Base-by-base conservation (phyloP, 768 basidiomycete species). In the Tulasnella sp. region DNA sequence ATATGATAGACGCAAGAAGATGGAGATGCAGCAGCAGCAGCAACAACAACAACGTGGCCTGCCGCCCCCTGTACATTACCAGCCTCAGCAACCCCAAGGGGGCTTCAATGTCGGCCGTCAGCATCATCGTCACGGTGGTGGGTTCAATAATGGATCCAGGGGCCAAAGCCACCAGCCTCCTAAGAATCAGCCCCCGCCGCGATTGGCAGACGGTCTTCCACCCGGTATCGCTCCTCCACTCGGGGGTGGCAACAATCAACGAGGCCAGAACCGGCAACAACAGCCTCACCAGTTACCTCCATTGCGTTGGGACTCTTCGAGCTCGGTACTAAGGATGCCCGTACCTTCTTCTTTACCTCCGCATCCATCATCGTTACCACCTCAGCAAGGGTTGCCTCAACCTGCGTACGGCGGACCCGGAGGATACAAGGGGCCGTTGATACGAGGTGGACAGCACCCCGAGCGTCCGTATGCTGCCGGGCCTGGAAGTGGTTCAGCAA, bases 361-460 rank as follows among this genome's bases (percentile, higher is more conserved):
- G 32, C 55, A 25, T 19, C 43, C 31, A 4, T 32, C 2, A 34
- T 36, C 46, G 14, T 43, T 29, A 34, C 55, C 55, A 1, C 43
- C 55, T 7, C 21, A 32, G 21, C 32, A 34, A 11, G 55, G 55
- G 6, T 49, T 57, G 12, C 55, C 55, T 46, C 41, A 27, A 1
- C 55, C 55, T 12, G 46, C 32, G 9, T 57, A 29, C 29, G 42
- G 32, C 6, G 42, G 41, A 15, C 42, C 32, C 14, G 29, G 31
- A 6, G 55, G 55, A 6, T 57, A 57, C 25, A 34, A 25, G 6
- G 55, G 55, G 7, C 55, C 55, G 42, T 34, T 57, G 7, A 29
- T 34, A 9, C 55, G 55, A 17, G 55, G 55, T 34, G 55, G 55
- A 12, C 25, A 36, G 23, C 48, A 46, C n/a, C 55, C 55, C 32